Conservation (phyloP, 148 eudicot genomes). For the Vaccinium darrowii region DNA sequence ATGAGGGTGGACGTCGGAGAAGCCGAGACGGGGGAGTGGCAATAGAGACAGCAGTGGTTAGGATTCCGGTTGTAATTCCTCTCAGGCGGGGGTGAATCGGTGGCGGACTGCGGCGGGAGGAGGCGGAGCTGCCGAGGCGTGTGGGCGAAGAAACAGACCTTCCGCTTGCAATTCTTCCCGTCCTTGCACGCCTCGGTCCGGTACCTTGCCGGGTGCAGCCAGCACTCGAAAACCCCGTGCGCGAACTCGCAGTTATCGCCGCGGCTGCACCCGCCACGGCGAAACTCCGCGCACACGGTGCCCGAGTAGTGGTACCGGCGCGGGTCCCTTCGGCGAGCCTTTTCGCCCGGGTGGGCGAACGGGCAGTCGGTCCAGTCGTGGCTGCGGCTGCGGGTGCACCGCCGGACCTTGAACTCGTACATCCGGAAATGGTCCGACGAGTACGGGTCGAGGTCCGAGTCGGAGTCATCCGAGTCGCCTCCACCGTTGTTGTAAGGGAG, state of each 20-base stretch:
- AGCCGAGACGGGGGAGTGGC: slow-evolving; percentile 32
- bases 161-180: slow-evolving; percentile 70
- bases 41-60: slow-evolving; percentile 37
- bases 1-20: slow-evolving; percentile 70
- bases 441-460: slow-evolving; percentile 56
- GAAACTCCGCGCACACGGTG: slow-evolving; percentile 68
- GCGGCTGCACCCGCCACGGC: slow-evolving; percentile 50
- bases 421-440: slow-evolving; percentile 77
- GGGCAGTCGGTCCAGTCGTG: slow-evolving; percentile 99
- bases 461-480: slow-evolving; percentile 29
- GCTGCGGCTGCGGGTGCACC: slow-evolving; percentile 66
- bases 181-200: slow-evolving; percentile 82
- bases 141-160: slow-evolving; percentile 84
- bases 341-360: slow-evolving; percentile 85
- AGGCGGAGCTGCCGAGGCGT: slow-evolving; percentile 59
- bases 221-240: slow-evolving; percentile 87
- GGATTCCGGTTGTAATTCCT: slow-evolving; percentile 19
- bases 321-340: slow-evolving; percentile 82
- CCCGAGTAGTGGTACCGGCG: slow-evolving; percentile 64
- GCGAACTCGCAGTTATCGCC: slow-evolving; percentile 81
- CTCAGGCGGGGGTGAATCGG: slow-evolving; percentile 12
- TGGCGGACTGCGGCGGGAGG: slow-evolving; percentile 24
- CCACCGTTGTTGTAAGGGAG: slow-evolving; percentile 39
- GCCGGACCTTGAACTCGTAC: slow-evolving; percentile 91
- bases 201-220: slow-evolving; percentile 82